Conservation (phyloP, 139 green algal genomes). For the Limnomonas spitsbergensis region DNA sequence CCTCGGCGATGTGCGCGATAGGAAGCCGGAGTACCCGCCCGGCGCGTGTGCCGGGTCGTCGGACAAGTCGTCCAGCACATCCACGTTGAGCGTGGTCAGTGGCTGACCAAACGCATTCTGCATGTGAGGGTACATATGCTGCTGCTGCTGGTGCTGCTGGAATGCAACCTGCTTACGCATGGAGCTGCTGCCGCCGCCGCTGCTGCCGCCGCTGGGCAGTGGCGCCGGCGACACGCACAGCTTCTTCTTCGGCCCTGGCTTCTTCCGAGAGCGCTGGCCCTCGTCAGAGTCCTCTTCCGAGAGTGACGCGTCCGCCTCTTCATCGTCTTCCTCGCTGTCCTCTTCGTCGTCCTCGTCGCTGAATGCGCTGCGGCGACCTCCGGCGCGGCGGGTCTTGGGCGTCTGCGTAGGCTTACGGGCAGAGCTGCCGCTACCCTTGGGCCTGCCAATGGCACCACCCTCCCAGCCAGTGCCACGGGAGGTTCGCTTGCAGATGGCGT, state of each 20-base stretch:
- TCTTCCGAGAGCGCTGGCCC: not conserved
- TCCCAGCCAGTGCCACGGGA: not conserved
- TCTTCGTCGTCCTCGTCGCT: not conserved
- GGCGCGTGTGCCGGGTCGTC: not conserved
- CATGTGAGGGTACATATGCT: not conserved
- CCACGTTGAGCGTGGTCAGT: not conserved
- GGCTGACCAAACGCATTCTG: not conserved
- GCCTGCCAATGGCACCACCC: not conserved
- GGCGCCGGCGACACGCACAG: too few relatives aligned
- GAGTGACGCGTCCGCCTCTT: not conserved
- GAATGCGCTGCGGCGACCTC: not conserved
- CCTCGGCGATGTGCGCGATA: not conserved
- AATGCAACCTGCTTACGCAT: not conserved
- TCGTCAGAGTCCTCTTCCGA: slow-evolving; percentile 14
- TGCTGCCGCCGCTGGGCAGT: not conserved
- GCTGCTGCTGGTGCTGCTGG: slow-evolving; percentile 5
- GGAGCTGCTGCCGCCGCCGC: not conserved
- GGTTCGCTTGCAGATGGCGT: not conserved
- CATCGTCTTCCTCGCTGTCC: not conserved
- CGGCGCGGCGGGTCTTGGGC: not conserved
- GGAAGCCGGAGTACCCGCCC: not conserved
- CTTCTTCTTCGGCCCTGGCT: not conserved
- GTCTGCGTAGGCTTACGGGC: not conserved
- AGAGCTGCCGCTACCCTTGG: not conserved
- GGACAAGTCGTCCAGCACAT: not conserved